These are phyloP conservation scores for Apophysomyces ossiformis DNA, from an alignment of 371 early-diverging fungal genomes.

Conservation along the genomic window DNA sequence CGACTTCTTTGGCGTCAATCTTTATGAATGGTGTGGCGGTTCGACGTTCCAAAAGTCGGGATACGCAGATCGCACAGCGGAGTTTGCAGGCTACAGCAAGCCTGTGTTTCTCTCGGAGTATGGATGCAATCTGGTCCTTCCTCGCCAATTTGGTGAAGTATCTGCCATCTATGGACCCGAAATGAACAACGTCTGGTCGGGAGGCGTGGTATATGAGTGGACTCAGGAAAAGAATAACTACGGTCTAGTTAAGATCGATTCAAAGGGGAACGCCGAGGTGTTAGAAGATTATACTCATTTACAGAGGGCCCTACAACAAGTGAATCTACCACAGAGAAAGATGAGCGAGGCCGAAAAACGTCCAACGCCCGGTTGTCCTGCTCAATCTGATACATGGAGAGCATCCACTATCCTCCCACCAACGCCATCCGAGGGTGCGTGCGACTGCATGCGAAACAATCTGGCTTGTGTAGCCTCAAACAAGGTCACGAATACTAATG, in stretches of 20 bases:
- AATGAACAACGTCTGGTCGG: slow-evolving; percentile 73
- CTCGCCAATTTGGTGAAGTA: slow-evolving; percentile 63
- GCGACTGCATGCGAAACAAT: slow-evolving; percentile 72
- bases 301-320: slow-evolving; percentile 38
- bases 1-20: slow-evolving; percentile 79
- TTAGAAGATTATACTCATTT: slow-evolving; percentile 56
- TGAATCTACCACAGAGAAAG: slow-evolving; percentile 51
- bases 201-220: slow-evolving; percentile 84
- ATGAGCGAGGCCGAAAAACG: slow-evolving; percentile 49
- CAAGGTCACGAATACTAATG: slow-evolving; percentile 37
- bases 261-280: slow-evolving; percentile 38
- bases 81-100: slow-evolving; percentile 56
- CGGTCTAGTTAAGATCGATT: slow-evolving; percentile 69
- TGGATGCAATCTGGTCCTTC: slow-evolving; percentile 63
- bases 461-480: slow-evolving; percentile 62
- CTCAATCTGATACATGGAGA: slow-evolving; percentile 57
- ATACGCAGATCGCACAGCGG: slow-evolving; percentile 61
- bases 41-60: slow-evolving; percentile 62
- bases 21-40: slow-evolving; percentile 71
- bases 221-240: slow-evolving; percentile 80
- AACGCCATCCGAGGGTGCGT: slow-evolving; percentile 70
- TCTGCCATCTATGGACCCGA: slow-evolving; percentile 69
- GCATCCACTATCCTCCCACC: slow-evolving; percentile 65
- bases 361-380: slow-evolving; percentile 57
- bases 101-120: slow-evolving; percentile 72